A percentile compares a stretch with the other conserved stretches of the same genome.
Conservation (phyloP, 106 monocot species). For the Hemerocallis citrina region DNA sequence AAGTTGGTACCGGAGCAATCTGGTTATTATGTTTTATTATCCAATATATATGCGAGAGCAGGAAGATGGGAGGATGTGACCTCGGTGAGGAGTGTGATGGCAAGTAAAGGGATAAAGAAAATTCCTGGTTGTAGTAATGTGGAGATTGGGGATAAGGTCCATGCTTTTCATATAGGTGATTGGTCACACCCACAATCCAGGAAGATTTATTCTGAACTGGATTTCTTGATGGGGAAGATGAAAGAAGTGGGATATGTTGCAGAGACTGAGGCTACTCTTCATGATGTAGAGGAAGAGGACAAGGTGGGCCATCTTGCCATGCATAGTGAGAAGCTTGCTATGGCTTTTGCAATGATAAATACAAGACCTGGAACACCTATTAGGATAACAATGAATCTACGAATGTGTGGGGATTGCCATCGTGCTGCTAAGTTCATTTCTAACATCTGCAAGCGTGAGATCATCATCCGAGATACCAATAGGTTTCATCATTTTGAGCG, state of each 20-base stretch:
- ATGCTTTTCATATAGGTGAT: constrained; percentile 57
- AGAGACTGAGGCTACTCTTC: constrained; percentile 48
- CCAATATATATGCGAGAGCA: constrained; percentile 77
- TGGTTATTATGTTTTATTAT: constrained; percentile 78
- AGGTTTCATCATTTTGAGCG: constrained; percentile 66
- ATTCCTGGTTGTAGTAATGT: constrained; percentile 58
- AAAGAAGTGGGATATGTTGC: constrained; percentile 60
- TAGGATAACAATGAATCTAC: constrained; percentile 57
- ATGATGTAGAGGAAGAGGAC: constrained; percentile 88
- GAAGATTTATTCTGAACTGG: constrained; percentile 49
- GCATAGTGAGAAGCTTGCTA: constrained; percentile 78
- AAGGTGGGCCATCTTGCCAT: constrained; percentile 64
- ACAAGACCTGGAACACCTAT: constrained; percentile 18
- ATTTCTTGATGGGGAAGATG: constrained; percentile 32
- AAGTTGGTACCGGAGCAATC: constrained; percentile 62
- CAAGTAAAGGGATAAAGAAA: constrained; percentile 58
- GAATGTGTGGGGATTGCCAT: constrained; percentile 64
- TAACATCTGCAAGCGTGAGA: constrained; percentile 36
- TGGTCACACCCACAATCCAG: constrained; percentile 32
- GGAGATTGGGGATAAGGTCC: constrained; percentile 34
- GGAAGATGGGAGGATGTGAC: constrained; percentile 64
- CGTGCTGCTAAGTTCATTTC: constrained; percentile 51
- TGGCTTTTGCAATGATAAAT: constrained; percentile 54
- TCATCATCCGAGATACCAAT: constrained; percentile 55
- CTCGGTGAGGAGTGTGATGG: constrained; percentile 48